Evolutionary conservation across 169 alveolate species (phyloP), one percentile per base, ranked within the genome.

Genomic region (Eimeria praecox): DNA sequence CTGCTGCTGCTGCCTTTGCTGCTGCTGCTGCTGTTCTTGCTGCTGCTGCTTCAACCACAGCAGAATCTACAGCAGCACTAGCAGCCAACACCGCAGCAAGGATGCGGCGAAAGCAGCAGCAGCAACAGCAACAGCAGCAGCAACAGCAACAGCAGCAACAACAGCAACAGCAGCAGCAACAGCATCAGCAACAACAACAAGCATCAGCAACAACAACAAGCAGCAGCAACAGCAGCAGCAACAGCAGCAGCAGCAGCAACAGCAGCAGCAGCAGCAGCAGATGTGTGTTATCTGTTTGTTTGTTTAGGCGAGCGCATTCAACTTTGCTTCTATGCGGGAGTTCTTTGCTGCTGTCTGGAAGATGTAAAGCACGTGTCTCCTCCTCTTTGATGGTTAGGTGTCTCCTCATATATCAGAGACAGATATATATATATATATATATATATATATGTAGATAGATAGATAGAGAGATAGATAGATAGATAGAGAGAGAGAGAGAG

Each of bases 191-290:
- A 46, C 85, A 73, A 46, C 85, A 73, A 46, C 85, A 73, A 40
- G 38, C 85, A 73, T 40, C 85, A 73, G 44, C 56, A 9, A 12
- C 85, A 73, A 42, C 89, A 78, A 40, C 69, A 46, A n/a, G 44
- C 56, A 9, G 22, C 85, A 73, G 85, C 85, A 73, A 46, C 85
- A 73, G 85, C 85, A 73, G 85, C 85, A 9, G 18, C 85, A 73
- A 22, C 56, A 40, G 38, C 85, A 73, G 85, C 85, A 73, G 44
- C 56, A 9, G 49, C 85, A 73, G 24, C 89, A 78, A 40, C 69
- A 46, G 35, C 89, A 27, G 14, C 38, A 42, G 64, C 89, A 44
- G 89, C 69, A 44, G 89, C 69, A 78, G 89, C 89, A 78, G 64
- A 8, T 16, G 64, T 6, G 64, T 10, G 44, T 27, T 78, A 64